Evolutionary conservation across 2,329 filamentous ascomycete species (phyloP), one percentile per base, ranked within the genome.

Genomic region (Fusarium subglutinans): DNA sequence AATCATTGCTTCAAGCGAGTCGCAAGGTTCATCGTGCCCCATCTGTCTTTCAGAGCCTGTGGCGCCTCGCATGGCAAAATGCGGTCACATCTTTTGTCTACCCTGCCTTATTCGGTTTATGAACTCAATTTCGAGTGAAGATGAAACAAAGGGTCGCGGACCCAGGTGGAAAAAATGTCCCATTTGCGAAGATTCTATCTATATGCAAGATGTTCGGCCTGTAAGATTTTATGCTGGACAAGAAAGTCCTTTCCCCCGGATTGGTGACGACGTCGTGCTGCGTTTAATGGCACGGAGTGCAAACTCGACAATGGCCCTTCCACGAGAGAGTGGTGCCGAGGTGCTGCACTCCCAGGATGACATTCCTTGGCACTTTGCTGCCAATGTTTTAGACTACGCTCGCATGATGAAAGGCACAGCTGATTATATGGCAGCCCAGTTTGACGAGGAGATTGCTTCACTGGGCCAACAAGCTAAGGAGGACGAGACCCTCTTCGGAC

Each of bases 51-150:
- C 93, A 5, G 94, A 93, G 63, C 96, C 96, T 3, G 94, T 97
- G 24, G 96, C 96, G 13, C 95, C 96, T 38, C 91, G 96, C 63
- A 99, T 99, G 96, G 95, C 96, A 47, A 96, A 92, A 80, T 99
- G 96, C 79, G 96, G 96, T 3, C 96, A 99, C 81, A 98, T 99
- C 18, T 98, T 98, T 81, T 99, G 96, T 80, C 86, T 98, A 40
- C 92, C 96, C 11, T 99, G 96, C 80, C 84, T 98, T 70, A 94
- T 98, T 72, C 92, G 96, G 56, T 99, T 97, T 81, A 98, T 99
- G 94, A 94, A 97, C 77, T 93, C 95, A 13, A 90, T 89, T 18
- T 90, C 91, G 6, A 90, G 88, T 30, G 92, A 93, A 64, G 92
- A 93, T n/a, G 92, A 93, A 40, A 83, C 84, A 14, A 88, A 87